Base-by-base conservation (phyloP, 2,329 filamentous ascomycete species). In the Amauroascus niger region DNA sequence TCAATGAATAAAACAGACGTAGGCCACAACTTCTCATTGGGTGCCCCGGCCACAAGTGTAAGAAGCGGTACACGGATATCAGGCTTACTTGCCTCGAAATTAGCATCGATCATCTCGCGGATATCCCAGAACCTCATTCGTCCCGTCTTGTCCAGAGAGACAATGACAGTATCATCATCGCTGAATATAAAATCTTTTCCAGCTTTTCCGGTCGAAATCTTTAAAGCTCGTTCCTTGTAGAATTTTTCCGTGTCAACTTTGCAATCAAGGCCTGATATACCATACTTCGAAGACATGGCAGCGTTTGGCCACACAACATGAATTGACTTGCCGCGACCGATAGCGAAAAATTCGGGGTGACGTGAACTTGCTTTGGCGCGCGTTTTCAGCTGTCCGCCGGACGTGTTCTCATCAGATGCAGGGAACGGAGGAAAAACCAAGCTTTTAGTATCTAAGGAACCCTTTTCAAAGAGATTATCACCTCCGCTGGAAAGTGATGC, bases 61-160 rank as follows among this genome's bases (percentile, higher is more conserved):
- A 93, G 81, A 58, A 97, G 71, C 4, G 93, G 90, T 59, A 88
- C 84, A 62, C 87, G 88, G 56, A 97, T 81, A 69, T 95, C 88
- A 46, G 82, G 71, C 47, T 76, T 71, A 1, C 64, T 62, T 49
- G 72, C 71, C 45, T 66, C 62, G 20, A 71, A 67, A 46, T 69
- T 68, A 16, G 75, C 71, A 49, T 77, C 71, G 6, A 77, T 85
- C 53, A 96, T 78, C 57, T 87, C 82, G 56, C 87, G 87, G 60
- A 97, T 88, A 68, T 98, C 93, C 94, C 93, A 98, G 76, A 98
- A 96, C 71, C 95, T 93, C 73, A 97, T 84, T 57, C 88, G 84
- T 46, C 93, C 94, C 56, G 89, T 91, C 75, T 98, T 98, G 70
- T 98, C 94, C 50, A 98, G 81, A 47, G 91, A 96, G 45, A 94